Evolutionary conservation across 2,329 filamentous ascomycete genomes (phyloP).

Genomic region (Cordyceps farinosa): DNA sequence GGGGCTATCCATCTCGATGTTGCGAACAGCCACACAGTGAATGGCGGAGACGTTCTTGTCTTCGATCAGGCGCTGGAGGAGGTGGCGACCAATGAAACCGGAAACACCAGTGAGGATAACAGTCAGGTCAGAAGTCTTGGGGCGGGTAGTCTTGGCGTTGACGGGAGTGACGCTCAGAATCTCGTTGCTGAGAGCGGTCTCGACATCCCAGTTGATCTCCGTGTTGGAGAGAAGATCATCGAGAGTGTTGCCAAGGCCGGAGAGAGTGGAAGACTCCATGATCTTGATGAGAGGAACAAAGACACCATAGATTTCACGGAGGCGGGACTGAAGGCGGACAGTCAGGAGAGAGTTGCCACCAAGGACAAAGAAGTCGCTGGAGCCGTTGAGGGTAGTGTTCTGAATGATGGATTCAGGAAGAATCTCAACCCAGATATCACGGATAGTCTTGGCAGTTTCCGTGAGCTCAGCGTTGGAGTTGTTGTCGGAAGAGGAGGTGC

Average conservation of each 20-base stretch:
- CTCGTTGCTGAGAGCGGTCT: constrained; percentile 7
- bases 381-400: constrained; percentile 17
- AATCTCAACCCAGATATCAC: constrained; percentile 21
- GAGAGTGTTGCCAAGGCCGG: constrained; percentile 35
- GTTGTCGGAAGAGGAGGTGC: constrained; percentile 10
- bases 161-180: constrained; percentile 12
- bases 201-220: constrained; percentile 19
- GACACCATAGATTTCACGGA: constrained; percentile 32
- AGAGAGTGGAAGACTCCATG: constrained; percentile 37
- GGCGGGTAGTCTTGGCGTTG: background rate
- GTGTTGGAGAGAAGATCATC: constrained; percentile 22
- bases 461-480: constrained; percentile 3
- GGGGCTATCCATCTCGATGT: constrained; percentile 17
- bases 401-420: constrained; percentile 22
- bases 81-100: constrained; percentile 38
- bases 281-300: constrained; percentile 34
- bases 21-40: constrained; percentile 43
- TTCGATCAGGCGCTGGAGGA: constrained; percentile 36
- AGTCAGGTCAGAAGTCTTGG: constrained; percentile 18
- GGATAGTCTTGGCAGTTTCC: constrained; percentile 15
- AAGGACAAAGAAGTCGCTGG: constrained; percentile 40
- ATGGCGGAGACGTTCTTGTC: constrained; percentile 33
- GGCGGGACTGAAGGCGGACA: constrained; percentile 34
- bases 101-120: constrained; percentile 38
- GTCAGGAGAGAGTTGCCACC: constrained; percentile 43